Percentiles rank a stretch among this genome's conserved stretches.
phyloP scores from a whole-genome alignment of 2,329 filamentous ascomycete genomes.

The Xylaria sp. region DNA sequence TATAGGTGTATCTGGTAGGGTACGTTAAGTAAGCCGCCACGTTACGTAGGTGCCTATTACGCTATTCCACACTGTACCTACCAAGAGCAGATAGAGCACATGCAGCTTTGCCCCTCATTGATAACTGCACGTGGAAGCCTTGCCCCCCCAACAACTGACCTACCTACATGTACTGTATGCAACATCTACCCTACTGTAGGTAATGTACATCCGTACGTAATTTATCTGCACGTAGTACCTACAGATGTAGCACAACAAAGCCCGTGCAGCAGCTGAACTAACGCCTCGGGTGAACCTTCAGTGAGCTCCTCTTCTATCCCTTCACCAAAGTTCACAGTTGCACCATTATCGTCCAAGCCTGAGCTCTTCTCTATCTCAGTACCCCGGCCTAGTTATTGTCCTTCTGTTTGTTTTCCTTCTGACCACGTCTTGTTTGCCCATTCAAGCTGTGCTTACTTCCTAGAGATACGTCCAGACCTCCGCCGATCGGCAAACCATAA shows the following conservation, averaged over 20 bases:
- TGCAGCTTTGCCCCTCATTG: conserved; percentile 3
- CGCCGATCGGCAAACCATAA: not conserved
- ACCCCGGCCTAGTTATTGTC: not conserved
- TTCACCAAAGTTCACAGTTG: not conserved
- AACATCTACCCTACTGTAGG: not conserved
- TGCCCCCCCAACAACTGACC: not conserved
- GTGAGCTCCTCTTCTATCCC: conserved; percentile 6
- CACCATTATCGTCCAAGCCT: not conserved
- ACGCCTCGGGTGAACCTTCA: not conserved
- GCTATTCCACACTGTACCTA: no score
- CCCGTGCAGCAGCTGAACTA: no score
- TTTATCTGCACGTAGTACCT: not conserved
- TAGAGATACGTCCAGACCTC: not conserved
- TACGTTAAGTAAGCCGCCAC: no score
- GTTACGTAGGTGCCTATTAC: not conserved
- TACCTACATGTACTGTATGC: not conserved
- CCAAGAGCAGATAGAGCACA: not conserved
- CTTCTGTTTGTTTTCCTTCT: not conserved
- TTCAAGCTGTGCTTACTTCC: not conserved
- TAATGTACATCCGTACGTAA: conserved; percentile 1
- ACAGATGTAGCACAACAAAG: not conserved
- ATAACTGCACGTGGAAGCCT: not conserved
- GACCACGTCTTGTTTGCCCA: not conserved
- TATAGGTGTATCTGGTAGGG: no score
- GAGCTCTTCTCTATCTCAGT: not conserved